Evolutionary conservation across 1,139 yeast genomes (phyloP), one percentile per base, ranked within the genome.

Genomic region (Saccharomycopsis hybrid): DNA sequence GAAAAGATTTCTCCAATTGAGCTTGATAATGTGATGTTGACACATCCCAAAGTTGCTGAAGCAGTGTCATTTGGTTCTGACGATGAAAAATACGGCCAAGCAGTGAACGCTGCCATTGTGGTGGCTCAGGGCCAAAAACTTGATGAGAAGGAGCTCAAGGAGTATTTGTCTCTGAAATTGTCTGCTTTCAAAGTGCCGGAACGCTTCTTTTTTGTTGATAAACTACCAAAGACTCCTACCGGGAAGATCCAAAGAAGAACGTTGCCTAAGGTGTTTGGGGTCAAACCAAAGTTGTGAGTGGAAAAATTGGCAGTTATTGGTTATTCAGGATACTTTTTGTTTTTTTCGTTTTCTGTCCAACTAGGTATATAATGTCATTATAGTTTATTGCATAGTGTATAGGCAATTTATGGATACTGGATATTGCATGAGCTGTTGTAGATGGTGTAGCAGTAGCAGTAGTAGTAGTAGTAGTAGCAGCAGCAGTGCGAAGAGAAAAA

Each of bases 1-100:
- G 87, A 81, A 62, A 81, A 81, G 62, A 80, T 81, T 54, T 74
- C 83, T 3, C 87, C 87, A 2, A 73, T 79, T 56, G 87, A 81
- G 61, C 64, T 81, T 36, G 87, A 81, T 57, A 74, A 78, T 42
- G 71, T 73, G 11, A 65, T 81, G 69, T 66, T 79, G 27, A 68
- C 76, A 39, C 76, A 78, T 59, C 81, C 80, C 1, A 72, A 72
- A 11, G 77, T 82, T 13, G 68, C 73, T 30, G 87, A 81, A 60
- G 86, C 83, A n/a, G 87, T 82, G 27, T 70, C 80, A 3, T 81
- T 80, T 62, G 87, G 81, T 42, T 83, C 76, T 2, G 74, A 76
- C 2, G 83, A 80, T 61, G 76, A 69, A 35, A 73, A 78, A 62
- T 81, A 81, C 61, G 87, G 87, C 3, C 85, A 81, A 62, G 73